These are phyloP conservation scores for Cenococcum geophilum DNA, from an alignment of 495 filamentous ascomycete genomes.

Conservation along the genomic window DNA sequence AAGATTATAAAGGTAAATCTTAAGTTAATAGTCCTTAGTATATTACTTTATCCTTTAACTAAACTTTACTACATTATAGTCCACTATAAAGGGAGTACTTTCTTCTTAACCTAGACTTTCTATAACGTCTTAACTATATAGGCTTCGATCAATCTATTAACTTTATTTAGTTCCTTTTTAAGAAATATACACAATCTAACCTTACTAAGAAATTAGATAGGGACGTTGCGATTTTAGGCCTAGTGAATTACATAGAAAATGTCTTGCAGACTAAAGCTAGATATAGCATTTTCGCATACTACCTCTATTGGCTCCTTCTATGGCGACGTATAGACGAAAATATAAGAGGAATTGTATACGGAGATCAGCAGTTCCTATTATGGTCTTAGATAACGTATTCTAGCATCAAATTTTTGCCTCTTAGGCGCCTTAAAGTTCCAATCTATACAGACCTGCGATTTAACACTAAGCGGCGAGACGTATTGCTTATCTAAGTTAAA, in stretches of 20 bases:
- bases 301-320: neutral
- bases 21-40: neutral
- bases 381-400: neutral
- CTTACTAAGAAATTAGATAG: neutral
- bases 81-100: neutral
- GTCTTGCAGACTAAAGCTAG: neutral
- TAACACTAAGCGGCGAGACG: neutral
- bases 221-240: neutral
- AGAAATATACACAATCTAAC: neutral
- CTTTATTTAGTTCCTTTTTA: neutral
- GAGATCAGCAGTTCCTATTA: neutral
- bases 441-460: neutral
- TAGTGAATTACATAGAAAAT: neutral
- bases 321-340: neutral
- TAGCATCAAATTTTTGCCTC: neutral
- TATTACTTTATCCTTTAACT: neutral
- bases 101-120: neutral
- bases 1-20: neutral
- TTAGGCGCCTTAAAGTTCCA: neutral
- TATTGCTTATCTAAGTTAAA: neutral
- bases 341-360: neutral
- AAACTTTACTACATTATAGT: neutral
- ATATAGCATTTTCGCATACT: neutral
- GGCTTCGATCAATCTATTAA: neutral
- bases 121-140: neutral